phyloP scores from a whole-genome alignment of 345 rosid genomes.

The Isatis tinctoria region DNA sequence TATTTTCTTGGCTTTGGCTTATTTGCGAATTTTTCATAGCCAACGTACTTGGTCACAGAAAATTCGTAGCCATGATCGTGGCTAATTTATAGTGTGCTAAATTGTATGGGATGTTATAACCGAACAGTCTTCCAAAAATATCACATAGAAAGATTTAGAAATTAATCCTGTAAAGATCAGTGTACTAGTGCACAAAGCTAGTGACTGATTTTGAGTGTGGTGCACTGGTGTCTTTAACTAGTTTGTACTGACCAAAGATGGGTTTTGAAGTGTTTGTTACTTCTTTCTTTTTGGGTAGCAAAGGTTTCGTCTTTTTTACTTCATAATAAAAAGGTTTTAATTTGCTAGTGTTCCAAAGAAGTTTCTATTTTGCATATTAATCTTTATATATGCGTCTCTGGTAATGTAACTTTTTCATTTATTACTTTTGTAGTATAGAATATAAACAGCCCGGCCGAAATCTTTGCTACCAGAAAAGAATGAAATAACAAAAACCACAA shows the following conservation, averaged over 20 bases:
- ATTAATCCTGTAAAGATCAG: not conserved
- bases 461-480: not conserved
- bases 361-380: not conserved
- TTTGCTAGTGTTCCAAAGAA: not conserved
- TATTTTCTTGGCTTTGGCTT: not conserved
- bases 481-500: conserved; percentile 4
- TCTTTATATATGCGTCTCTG: not conserved
- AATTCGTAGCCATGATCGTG: not conserved
- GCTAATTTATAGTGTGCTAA: not conserved
- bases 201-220: not conserved
- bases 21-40: too few relatives aligned
- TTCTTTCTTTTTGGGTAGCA: not conserved
- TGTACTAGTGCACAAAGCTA: not conserved
- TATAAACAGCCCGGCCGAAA: not conserved
- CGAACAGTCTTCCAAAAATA: not conserved
- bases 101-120: not conserved
- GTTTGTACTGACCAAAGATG: not conserved
- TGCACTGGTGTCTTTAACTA: not conserved
- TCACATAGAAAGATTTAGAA: too few relatives aligned
- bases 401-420: not conserved
- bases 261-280: not conserved
- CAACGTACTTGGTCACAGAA: not conserved
- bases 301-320: not conserved
- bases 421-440: not conserved
- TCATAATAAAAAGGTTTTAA: not conserved